A percentile compares a stretch with the other conserved stretches of the same genome.
Evolutionary conservation across 1,284 basidiomycete genomes (phyloP).

Genomic region (Leccinum griseonigrum): DNA sequence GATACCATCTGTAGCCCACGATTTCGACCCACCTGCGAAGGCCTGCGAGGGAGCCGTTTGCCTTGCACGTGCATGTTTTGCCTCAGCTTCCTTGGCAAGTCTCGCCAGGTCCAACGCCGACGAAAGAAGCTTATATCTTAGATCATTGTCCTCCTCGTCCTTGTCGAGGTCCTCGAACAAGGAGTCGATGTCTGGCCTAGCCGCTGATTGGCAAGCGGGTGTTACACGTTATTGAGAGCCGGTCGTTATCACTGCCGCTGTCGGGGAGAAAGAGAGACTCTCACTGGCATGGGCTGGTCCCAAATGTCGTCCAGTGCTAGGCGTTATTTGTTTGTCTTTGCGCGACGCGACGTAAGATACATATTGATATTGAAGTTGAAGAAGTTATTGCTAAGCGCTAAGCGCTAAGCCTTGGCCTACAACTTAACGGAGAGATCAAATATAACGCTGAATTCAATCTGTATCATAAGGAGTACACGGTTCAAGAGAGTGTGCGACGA

Average conservation of each 20-base stretch:
- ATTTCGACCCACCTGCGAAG: conserved; percentile 48
- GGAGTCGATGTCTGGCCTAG: conserved; percentile 51
- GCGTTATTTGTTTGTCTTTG: conserved; percentile 31
- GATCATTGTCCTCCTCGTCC: conserved; percentile 36
- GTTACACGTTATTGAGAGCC: conserved; percentile 18
- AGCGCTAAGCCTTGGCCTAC: no score
- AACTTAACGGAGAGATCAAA: background rate
- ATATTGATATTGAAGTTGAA: background rate
- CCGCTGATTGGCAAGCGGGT: conserved; percentile 18
- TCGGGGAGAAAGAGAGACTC: conserved; percentile 54
- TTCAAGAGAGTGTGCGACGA: background rate
- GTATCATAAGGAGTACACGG: background rate
- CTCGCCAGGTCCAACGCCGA: conserved; percentile 50
- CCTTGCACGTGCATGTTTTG: conserved; percentile 34
- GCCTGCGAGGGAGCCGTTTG: conserved; percentile 40
- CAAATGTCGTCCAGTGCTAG: conserved; percentile 47
- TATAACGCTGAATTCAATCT: background rate
- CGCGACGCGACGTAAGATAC: conserved; percentile 4
- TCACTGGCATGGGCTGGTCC: conserved; percentile 35
- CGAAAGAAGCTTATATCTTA: conserved; percentile 41
- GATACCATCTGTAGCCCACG: conserved; percentile 26
- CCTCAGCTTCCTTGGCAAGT: conserved; percentile 53
- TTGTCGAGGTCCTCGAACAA: conserved; percentile 60
- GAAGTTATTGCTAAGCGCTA: no score
- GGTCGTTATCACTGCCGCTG: conserved; percentile 39